Base-by-base conservation (phyloP, 2,329 filamentous ascomycete species). In the Lachnellula hyalina region DNA sequence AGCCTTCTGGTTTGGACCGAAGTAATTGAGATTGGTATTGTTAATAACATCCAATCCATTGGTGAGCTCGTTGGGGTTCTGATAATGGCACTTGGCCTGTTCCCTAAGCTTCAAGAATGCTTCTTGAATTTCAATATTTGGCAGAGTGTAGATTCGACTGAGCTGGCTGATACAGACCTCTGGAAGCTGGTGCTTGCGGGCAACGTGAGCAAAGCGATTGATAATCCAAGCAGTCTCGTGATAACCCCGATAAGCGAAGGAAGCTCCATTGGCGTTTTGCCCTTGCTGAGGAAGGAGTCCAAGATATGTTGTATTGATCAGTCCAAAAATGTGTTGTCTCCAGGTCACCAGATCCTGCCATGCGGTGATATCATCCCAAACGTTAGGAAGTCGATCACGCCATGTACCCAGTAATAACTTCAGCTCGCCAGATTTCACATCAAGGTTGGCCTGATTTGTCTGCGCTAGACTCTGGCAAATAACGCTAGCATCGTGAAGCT, bases 181-280 rank as follows among this genome's bases (percentile, higher is more conserved):
- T 0, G 92, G 90, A 64, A 99, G 84, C 64, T 89, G 93, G 72
- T 99, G 94, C 76, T 99, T 99, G 54, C 94, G 86, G 47, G 94
- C 94, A 42, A 99, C 94, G 69, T 99, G 94, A 1, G 94, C 95
- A 67, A 99, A 99, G 17, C 94, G 83, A 71, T 99, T 99, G 73
- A 99, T 99, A 64, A 99, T 99, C 94, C 94, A 99, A 2, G 94
- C 94, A 12, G 94, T 99, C 74, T 99, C 94, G 67, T 99, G 94
- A 69, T 96, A 99, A 25, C 94, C 94, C 45, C 94, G 85, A 70
- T 99, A 99, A 0, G 94, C 94, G 71, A 94, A 97, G 0, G 92
- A 96, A 47, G 93, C 93, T 54, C 90, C 91, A 53, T 89, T 89
- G 1, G 91, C 84, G 63, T 90, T 94, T 69, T 88, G 86, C 23